Conservation (phyloP, 75 land plant species). For the Azolla pinnata region DNA sequence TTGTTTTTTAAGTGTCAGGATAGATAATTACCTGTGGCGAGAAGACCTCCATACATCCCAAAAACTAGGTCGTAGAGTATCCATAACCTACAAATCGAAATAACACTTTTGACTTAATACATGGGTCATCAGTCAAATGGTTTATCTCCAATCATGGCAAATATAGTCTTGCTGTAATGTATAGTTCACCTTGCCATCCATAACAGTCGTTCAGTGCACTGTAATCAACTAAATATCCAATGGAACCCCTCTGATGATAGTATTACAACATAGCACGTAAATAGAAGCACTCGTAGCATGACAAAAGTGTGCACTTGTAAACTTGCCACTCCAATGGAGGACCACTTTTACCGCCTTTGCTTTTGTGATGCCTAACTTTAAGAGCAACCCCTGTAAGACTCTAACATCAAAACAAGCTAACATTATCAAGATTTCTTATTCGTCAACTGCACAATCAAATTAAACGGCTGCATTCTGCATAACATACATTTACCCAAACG, state of each 20-base stretch:
- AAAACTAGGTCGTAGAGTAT: conserved; percentile 23
- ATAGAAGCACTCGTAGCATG: neutral
- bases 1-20: too few relatives aligned
- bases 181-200: conserved; percentile 23
- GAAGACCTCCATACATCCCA: conserved; percentile 24
- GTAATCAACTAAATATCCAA: neutral
- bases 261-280: too few relatives aligned
- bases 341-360: conserved; percentile 21
- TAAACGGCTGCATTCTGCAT: too few relatives aligned
- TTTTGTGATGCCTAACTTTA: conserved; percentile 21
- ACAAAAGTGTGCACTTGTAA: conserved; percentile 12
- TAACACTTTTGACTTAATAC: neutral
- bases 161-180: conserved; percentile 13
- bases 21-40: conserved; percentile 4
- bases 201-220: conserved; percentile 16
- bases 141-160: neutral
- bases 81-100: conserved; percentile 20
- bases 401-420: too few relatives aligned
- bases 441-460: too few relatives aligned
- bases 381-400: conserved; percentile 18
- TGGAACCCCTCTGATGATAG: neutral
- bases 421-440: too few relatives aligned
- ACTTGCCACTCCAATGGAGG: conserved; percentile 32
- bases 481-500: too few relatives aligned
- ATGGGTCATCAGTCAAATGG: too few relatives aligned